Evolutionary conservation across 2,329 filamentous ascomycete species (phyloP), one percentile per base, ranked within the genome.

Genomic region (Stachybotrys echinatus): DNA sequence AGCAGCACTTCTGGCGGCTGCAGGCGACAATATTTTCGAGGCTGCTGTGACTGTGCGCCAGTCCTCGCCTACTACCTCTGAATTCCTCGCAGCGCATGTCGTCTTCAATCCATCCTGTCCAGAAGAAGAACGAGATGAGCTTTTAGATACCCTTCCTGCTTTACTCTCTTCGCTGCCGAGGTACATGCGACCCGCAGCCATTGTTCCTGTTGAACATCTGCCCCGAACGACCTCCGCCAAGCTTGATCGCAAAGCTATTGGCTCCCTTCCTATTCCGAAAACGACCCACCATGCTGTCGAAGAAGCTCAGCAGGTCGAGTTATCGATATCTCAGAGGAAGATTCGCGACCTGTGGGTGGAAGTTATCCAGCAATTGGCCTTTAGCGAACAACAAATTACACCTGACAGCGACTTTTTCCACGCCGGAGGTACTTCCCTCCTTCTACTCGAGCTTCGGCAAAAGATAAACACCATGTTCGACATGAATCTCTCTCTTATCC

Each of bases 361-460:
- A 6, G 52, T 58, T 2, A 42, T 58, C 2, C 54, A 61, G 45
- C 48, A 55, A 4, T 49, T 52, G 0, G 47, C 58, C 2, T 40
- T 58, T 4, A 50, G 62, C 1, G 38, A 45, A 23, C 34, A 50
- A 23, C 51, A 49, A 3, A 55, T 61, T 19, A 48, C 55, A 2
- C n/a, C 48, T 0, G 31, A 56, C 6, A 59, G 68, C 5, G 67
- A 74, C 56, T 75, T 77, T 56, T 76, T 75, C 57, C 49, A 55
- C 1, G 55, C 68, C 2, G 74, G 73, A 8, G 74, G 72, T 4
- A 74, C 64, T 49, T 76, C 73, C 0, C 48, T 75, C 4, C 58
- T 71, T 0, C 53, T 74, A 1, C 56, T 75, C 12, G 53, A 61
- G 4, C 65, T 80, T 8, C 23, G 27, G 8, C 14, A 12, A 8